Conservation (phyloP, 1,284 basidiomycete species). For the Xerocomus cyaneibrunnescens region DNA sequence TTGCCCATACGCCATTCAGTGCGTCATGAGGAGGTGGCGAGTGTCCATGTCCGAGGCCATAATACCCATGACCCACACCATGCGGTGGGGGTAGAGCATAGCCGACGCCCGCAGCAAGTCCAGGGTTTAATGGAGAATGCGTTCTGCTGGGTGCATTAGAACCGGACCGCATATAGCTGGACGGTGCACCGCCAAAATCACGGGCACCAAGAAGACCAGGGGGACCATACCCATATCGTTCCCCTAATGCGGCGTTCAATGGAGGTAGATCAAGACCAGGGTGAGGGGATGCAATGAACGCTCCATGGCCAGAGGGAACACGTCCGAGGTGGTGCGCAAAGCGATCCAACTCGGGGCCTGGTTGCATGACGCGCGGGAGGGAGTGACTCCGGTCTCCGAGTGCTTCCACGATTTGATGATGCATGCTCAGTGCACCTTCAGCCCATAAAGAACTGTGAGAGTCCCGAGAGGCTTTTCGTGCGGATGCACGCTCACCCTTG, state of each 20-base stretch:
- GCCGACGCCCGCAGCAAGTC: conserved; percentile 32
- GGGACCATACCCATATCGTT: conserved; percentile 35
- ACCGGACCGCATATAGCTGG: conserved; percentile 59
- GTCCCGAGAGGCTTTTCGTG: conserved; percentile 38
- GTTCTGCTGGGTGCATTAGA: conserved; percentile 64
- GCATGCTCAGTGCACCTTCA: conserved; percentile 37
- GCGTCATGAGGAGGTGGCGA: conserved; percentile 36
- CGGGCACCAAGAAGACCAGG: conserved; percentile 35
- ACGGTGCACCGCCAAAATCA: conserved; percentile 34
- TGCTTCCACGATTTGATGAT: conserved; percentile 37
- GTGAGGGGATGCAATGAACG: conserved; percentile 38
- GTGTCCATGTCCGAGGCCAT: conserved; percentile 32
- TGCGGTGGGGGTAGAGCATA: conserved; percentile 43
- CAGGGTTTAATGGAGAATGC: conserved; percentile 60
- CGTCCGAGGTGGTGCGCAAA: conserved; percentile 37
- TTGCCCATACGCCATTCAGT: conserved; percentile 35
- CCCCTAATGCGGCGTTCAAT: conserved; percentile 47
- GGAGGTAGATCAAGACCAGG: conserved; percentile 61
- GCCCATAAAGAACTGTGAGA: conserved; percentile 38
- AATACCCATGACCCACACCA: conserved; percentile 36
- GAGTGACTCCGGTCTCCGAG: conserved; percentile 37
- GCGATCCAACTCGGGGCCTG: conserved; percentile 33
- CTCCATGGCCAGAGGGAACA: conserved; percentile 36
- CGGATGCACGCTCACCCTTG: conserved; percentile 38
- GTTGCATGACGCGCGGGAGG: conserved; percentile 32